Evolutionary conservation across 495 filamentous ascomycete species (phyloP), one percentile per base, ranked within the genome.

Genomic region (Annulohypoxylon nitens): DNA sequence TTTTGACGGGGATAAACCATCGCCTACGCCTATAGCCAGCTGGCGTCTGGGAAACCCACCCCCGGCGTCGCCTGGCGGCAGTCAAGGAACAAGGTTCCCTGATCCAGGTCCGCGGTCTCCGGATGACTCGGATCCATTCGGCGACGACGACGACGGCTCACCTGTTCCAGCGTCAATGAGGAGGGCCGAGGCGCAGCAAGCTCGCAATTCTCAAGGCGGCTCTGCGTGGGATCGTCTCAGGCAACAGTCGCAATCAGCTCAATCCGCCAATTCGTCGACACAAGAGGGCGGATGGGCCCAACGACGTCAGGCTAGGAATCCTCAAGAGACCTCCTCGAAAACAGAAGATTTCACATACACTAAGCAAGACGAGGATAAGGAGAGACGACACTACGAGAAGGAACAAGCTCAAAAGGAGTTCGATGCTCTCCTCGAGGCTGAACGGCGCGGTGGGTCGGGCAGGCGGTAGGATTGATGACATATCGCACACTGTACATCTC

Each of bases 351-450:
- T 82, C 48, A 64, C 79, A 12, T 84, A 81, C 48, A 71, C 76
- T 0, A 36, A 68, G 36, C 36, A 68, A 14, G 83, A 84, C 4
- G 75, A 79, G 53, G 77, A 83, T 0, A 72, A 45, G 50, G 77
- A 78, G 61, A 58, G 26, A 34, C 82, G 70, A 53, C 76, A 76
- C 9, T 76, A 76, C 41, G 82, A 80, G 47, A 83, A 76, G 68
- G 78, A 81, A 25, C 78, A 83, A 54, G 83, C 82, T 11, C 83
- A 86, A 61, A 81, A 76, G 61, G 81, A 86, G 48, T 86, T 86
- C 64, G 83, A 86, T 47, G 82, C 79, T 25, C 78, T 86, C 1
- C 39, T 79, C 1, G 77, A 79, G 25, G 57, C 75, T 11, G 77
- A 79, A 34, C 74, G 77, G 36, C 70, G 71, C n/a, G 76, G 77